These are phyloP conservation scores for Cornus kousa DNA, from an alignment of 148 eudicot species.

Conservation along the genomic window DNA sequence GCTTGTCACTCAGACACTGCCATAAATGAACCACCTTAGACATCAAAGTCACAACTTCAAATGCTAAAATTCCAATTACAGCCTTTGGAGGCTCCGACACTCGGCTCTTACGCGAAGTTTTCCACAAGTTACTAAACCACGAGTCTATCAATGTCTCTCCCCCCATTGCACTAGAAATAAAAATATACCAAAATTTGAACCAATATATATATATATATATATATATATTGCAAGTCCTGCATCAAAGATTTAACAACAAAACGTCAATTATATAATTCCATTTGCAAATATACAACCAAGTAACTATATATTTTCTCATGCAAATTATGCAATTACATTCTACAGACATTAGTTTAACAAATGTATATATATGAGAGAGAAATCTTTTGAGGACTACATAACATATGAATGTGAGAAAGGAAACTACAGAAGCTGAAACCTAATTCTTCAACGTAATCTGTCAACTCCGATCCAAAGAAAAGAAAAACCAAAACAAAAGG, in stretches of 20 bases:
- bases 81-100: conserved; percentile 49
- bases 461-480: not conserved
- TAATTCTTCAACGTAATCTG: not conserved
- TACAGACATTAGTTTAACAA: not conserved
- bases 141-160: conserved; percentile 53
- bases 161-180: conserved; percentile 41
- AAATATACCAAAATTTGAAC: not conserved
- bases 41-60: conserved; percentile 80
- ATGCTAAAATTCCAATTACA: conserved; percentile 65
- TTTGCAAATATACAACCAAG: not conserved
- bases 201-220: not conserved
- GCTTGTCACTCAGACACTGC: conserved; percentile 61
- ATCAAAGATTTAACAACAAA: not conserved
- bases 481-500: no score
- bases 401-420: not conserved
- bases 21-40: conserved; percentile 69
- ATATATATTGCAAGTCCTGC: conserved; percentile 11
- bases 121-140: conserved; percentile 76
- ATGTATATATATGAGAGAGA: not conserved
- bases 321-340: not conserved
- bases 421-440: not conserved
- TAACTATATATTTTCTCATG: not conserved
- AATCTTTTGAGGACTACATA: not conserved
- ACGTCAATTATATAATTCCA: not conserved
- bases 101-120: conserved; percentile 44